A percentile compares a stretch with the other conserved stretches of the same genome.
Evolutionary conservation across 2,329 filamentous ascomycete genomes (phyloP).

Genomic region (Aspergillus intermedius): DNA sequence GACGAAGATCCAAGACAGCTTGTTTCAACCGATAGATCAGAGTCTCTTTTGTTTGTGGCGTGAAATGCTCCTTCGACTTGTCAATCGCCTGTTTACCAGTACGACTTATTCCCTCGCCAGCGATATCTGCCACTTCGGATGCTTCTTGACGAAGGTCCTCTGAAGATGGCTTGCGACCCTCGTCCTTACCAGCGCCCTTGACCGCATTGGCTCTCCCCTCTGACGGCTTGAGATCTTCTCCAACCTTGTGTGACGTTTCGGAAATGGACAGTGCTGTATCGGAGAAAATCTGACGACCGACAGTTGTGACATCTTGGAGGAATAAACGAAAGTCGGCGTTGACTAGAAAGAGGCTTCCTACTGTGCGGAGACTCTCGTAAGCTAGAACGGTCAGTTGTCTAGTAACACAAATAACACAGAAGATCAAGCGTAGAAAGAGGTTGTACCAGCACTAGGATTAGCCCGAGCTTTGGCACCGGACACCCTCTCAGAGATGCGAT

Average conservation of each 20-base stretch:
- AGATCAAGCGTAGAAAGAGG: not conserved
- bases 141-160: slow-evolving; percentile 59
- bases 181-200: slow-evolving; percentile 37
- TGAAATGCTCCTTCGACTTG: slow-evolving; percentile 68
- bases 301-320: slow-evolving; percentile 68
- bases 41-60: slow-evolving; percentile 65
- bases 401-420: not conserved
- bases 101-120: slow-evolving; percentile 30
- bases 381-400: slow-evolving; percentile 40
- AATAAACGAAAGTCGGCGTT: slow-evolving; percentile 89
- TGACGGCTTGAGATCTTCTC: slow-evolving; percentile 65
- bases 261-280: slow-evolving; percentile 79
- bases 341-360: slow-evolving; percentile 76
- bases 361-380: slow-evolving; percentile 73
- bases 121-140: slow-evolving; percentile 44
- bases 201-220: slow-evolving; percentile 52
- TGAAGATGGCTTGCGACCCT: slow-evolving; percentile 47
- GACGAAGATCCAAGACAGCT: slow-evolving; percentile 65
- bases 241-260: slow-evolving; percentile 66
- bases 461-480: slow-evolving; percentile 60
- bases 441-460: slow-evolving; percentile 61
- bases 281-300: slow-evolving; percentile 77
- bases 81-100: slow-evolving; percentile 54
- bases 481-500: slow-evolving; percentile 56
- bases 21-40: slow-evolving; percentile 70